A percentile compares a stretch with the other conserved stretches of the same genome.
These are phyloP conservation scores for Tuber magnatum DNA, from an alignment of 495 filamentous ascomycete species.

Conservation along the genomic window DNA sequence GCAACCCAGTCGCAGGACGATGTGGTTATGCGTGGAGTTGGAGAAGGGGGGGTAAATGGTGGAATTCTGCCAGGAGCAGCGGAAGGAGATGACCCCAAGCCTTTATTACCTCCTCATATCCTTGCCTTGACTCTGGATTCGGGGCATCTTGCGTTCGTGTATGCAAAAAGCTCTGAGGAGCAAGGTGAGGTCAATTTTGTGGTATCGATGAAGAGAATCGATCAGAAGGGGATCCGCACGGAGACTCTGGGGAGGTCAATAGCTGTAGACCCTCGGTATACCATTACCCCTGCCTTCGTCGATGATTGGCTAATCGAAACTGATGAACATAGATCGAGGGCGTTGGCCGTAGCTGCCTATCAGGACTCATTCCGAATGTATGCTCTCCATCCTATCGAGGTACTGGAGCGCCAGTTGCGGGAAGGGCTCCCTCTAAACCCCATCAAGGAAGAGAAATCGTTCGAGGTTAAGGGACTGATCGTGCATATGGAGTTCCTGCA, in stretches of 20 bases:
- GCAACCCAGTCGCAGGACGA: slow-evolving; percentile 36
- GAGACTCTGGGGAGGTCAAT: slow-evolving; percentile 66
- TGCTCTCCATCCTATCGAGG: slow-evolving; percentile 50
- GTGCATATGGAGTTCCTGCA: slow-evolving; percentile 82
- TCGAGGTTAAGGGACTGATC: slow-evolving; percentile 63
- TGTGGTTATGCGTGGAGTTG: slow-evolving; percentile 42
- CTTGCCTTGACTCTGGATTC: slow-evolving; percentile 64
- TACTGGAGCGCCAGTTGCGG: slow-evolving; percentile 45
- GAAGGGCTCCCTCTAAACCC: slow-evolving; percentile 42
- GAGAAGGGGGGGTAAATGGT: not conserved
- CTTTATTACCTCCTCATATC: slow-evolving; percentile 63
- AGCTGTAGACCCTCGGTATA: slow-evolving; percentile 70
- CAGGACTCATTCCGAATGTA: slow-evolving; percentile 57
- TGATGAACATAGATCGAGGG: slow-evolving; percentile 50
- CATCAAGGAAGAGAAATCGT: slow-evolving; percentile 49
- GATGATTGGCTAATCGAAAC: slow-evolving; percentile 19
- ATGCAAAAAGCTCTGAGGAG: slow-evolving; percentile 46
- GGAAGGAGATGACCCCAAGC: slow-evolving; percentile 19
- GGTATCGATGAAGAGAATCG: slow-evolving; percentile 53
- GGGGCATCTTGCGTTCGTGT: slow-evolving; percentile 65
- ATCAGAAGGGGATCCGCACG: slow-evolving; percentile 50
- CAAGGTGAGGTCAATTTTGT: slow-evolving; percentile 53
- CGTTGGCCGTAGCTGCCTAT: slow-evolving; percentile 58
- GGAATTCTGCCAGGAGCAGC: not conserved
- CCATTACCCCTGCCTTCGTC: slow-evolving; percentile 10